Evolutionary conservation across 2,329 filamentous ascomycete genomes (phyloP).

Genomic region (Venturia nashicola): DNA sequence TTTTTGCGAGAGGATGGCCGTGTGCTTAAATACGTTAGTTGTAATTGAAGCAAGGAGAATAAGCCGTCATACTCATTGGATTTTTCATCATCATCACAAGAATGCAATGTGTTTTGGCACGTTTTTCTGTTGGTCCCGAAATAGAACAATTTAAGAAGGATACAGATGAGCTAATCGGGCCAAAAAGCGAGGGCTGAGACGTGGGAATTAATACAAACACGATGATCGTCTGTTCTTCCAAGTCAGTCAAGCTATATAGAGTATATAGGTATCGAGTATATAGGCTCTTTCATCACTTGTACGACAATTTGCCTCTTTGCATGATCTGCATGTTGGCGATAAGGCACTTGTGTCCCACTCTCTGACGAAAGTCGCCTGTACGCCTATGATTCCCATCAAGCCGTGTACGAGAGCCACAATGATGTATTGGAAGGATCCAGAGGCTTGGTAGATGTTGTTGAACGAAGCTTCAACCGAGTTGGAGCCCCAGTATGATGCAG

Average conservation of each 20-base stretch:
- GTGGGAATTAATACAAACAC: neutral
- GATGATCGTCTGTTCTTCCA: neutral
- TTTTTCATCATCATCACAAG: no score
- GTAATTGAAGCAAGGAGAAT: no score
- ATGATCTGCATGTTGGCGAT: neutral
- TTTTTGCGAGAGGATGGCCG: no score
- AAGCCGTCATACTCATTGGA: no score
- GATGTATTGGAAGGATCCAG: neutral
- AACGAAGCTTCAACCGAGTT: neutral
- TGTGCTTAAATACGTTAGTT: no score
- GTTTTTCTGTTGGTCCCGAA: no score
- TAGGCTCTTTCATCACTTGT: neutral
- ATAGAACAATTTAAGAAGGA: no score
- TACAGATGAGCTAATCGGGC: no score
- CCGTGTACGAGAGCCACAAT: neutral
- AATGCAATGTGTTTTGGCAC: no score
- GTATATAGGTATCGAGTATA: no score
- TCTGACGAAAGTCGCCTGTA: neutral
- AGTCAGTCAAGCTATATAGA: neutral
- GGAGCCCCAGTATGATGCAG: neutral
- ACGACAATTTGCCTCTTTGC: neutral
- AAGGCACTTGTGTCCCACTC: neutral
- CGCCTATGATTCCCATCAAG: neutral
- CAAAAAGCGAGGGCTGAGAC: neutral
- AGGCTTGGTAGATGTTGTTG: neutral